Evolutionary conservation across 2,329 filamentous ascomycete genomes (phyloP).

Genomic region (Cercospora sesami): DNA sequence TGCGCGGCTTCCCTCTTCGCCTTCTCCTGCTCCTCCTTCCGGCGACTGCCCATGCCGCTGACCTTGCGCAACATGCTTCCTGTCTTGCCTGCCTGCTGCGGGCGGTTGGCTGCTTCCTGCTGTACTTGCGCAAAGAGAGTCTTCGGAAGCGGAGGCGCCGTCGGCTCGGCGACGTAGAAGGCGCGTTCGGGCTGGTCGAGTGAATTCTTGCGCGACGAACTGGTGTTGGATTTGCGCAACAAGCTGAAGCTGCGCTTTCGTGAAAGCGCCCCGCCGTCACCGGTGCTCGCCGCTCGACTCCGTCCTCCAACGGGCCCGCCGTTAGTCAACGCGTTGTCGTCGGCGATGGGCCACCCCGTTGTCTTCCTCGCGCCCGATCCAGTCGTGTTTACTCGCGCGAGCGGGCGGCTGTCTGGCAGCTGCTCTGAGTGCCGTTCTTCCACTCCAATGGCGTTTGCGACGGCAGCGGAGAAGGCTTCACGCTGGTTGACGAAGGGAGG

Average conservation of each 20-base stretch:
- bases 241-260: constrained; percentile 16
- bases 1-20: constrained; percentile 42
- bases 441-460: constrained; percentile 10
- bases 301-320: constrained; percentile 10
- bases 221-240: constrained; percentile 11
- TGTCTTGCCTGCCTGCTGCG: not conserved
- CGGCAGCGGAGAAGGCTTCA: constrained; percentile 13
- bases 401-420: constrained; percentile 4
- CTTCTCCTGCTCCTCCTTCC: constrained; percentile 25
- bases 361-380: not conserved
- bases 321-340: not conserved
- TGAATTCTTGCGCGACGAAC: constrained; percentile 10
- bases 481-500: not conserved
- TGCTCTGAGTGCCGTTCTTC: constrained; percentile 1
- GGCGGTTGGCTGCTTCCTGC: constrained; percentile 7
- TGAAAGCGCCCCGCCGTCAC: not conserved
- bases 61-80: constrained; percentile 37
- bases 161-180: constrained; percentile 7
- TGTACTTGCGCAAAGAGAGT: constrained; percentile 10
- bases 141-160: constrained; percentile 7
- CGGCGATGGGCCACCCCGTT: constrained; percentile 2
- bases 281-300: constrained; percentile 11
- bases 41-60: constrained; percentile 35
- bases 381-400: constrained; percentile 2
- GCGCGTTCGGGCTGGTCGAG: constrained; percentile 8